phyloP scores from a whole-genome alignment of 1,284 basidiomycete genomes.

The Ustilago sp. region DNA sequence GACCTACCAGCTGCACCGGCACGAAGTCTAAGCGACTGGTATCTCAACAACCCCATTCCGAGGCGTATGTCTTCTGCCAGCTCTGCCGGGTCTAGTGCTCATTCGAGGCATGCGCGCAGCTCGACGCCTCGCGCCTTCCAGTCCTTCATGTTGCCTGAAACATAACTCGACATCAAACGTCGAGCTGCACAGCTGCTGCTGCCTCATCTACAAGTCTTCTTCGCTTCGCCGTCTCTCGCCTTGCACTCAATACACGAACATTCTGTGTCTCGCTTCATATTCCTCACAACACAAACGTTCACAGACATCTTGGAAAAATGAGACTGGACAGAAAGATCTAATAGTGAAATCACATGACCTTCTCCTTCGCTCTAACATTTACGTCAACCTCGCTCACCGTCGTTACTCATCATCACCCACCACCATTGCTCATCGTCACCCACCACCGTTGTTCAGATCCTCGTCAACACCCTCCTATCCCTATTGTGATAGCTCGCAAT shows the following conservation, averaged over 20 bases:
- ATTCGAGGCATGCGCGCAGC: background rate
- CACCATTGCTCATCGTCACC: no score
- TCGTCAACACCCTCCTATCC: no score
- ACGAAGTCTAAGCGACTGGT: conserved; percentile 38
- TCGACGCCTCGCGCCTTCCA: background rate
- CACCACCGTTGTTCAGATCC: no score
- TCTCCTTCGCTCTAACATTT: no score
- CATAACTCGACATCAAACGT: background rate
- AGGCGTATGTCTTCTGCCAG: conserved; percentile 8
- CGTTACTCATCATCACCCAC: no score
- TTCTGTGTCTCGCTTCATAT: background rate
- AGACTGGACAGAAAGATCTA: no score
- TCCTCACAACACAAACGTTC: no score
- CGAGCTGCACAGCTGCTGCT: background rate
- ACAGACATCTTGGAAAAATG: no score
- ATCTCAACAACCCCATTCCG: conserved; percentile 35
- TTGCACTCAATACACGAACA: background rate
- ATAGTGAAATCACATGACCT: no score
- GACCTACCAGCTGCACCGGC: conserved; percentile 5
- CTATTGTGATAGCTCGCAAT: no score
- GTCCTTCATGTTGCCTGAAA: background rate
- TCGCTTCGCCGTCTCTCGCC: background rate
- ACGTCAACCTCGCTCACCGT: no score
- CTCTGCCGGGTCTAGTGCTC: background rate
- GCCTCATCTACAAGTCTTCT: background rate